Base-by-base conservation (phyloP, 2,329 filamentous ascomycete genomes). In the Scedosporium apiospermum region DNA sequence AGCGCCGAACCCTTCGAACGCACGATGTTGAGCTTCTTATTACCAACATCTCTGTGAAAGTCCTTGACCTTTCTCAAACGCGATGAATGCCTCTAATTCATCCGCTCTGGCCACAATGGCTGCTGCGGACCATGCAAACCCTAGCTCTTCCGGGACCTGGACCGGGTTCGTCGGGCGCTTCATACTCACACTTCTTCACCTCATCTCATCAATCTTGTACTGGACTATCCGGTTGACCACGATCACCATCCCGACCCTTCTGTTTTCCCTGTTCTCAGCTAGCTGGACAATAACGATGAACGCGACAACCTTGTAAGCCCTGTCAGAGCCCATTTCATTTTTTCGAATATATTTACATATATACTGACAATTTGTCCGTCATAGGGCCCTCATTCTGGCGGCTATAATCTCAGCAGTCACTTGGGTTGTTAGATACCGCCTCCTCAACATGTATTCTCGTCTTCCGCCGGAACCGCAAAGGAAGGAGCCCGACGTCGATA, bases 201-300 rank as follows among this genome's bases (percentile, higher is more conserved):
- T 84, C 49, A 72, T 83, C 51, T 84, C 85, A 18, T 81, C 78
- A 21, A 74, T 87, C 38, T 70, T 88, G 51, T 96, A 95, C 76
- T 96, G 90, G 87, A 75, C 87, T 62, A 85, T 96, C 68, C 91
- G 89, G 65, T 89, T 96, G 70, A 84, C 88, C 18, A 96, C 93
- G 27, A 92, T 98, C 67, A 96, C 91, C 16, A 74, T 97, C 64
- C 95, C 95, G 53, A 91, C 91, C 72, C 86, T 95, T 75, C 83
- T 98, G 18, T 99, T 96, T 73, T 90, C 87, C 5, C 80, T 96
- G 65, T 91, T 96, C 71, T 96, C 92, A 5, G 93, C 91, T 66
- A 97, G 90, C 74, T 80, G 96, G 79, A 99, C 95, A 0, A 91
- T 99, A 71, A 99, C 95, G 10, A 96, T 99, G 93, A 98, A 98